Evolutionary conservation across 306 rosid genomes (phyloP).

Genomic region (Cucurbita pepo): DNA sequence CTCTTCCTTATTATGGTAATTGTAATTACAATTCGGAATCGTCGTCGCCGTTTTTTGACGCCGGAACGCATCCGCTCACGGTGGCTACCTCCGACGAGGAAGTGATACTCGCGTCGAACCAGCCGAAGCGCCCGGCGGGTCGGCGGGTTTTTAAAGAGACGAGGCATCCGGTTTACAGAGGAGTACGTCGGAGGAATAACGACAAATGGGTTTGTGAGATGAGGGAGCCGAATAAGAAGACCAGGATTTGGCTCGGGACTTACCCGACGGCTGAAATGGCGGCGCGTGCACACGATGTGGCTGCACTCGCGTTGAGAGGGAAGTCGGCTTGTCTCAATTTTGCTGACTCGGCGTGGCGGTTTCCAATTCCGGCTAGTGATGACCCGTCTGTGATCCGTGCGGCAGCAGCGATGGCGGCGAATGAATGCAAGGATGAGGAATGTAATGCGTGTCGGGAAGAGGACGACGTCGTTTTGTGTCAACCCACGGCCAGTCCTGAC

Average conservation of each 20-base stretch:
- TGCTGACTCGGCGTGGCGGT: conserved; percentile 47
- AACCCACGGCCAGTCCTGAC: neutral
- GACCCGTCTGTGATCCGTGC: conserved; percentile 32
- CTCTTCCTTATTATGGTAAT: neutral
- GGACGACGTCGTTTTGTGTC: neutral
- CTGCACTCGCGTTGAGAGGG: conserved; percentile 42
- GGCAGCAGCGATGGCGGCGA: conserved; percentile 51
- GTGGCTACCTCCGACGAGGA: conserved; percentile 26
- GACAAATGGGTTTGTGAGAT: conserved; percentile 86
- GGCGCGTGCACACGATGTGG: conserved; percentile 81
- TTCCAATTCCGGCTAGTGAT: conserved; percentile 24
- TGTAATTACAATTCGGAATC: neutral
- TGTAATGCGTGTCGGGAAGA: neutral
- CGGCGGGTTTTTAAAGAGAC: conserved; percentile 57
- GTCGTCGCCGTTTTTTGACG: conserved; percentile 3
- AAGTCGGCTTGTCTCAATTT: conserved; percentile 63
- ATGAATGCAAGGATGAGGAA: neutral
- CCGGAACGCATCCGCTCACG: neutral
- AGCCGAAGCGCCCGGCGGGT: conserved; percentile 64
- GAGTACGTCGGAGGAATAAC: conserved; percentile 52
- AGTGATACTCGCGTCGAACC: conserved; percentile 30
- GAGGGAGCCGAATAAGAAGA: conserved; percentile 46
- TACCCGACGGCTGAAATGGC: conserved; percentile 71
- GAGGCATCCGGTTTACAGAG: conserved; percentile 65
- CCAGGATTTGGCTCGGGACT: conserved; percentile 77